Base-by-base conservation (phyloP, 352 stramenopile species). In the Phytophthora pseudosyringae region DNA sequence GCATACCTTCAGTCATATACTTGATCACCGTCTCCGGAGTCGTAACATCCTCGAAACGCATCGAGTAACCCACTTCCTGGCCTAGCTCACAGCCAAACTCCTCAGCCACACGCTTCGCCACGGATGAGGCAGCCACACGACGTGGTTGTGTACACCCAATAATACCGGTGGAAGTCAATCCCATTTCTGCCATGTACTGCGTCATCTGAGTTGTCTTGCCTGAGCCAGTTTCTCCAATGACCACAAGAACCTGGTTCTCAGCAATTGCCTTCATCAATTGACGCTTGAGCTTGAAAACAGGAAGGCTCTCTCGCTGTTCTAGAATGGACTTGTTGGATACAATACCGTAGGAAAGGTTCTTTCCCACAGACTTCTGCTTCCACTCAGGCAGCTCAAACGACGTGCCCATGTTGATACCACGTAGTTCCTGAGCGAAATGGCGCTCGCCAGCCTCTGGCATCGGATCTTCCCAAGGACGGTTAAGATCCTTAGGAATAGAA, bases 1-100 rank as follows among this genome's bases (percentile, higher is more conserved):
- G 76, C 97, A 99, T 99, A 79, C 98, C 98, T 81, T 99, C 98
- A 2, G 97, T 99, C 97, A 99, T 99, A 78, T 99, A 99, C 83
- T 99, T 99, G 70, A 99, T 99, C 49, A 98, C 90, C 1, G 97
- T 99, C 54, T 98, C 83, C 2, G 80, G 72, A n/a, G 73, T 88
- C 5, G 88, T 94, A 16, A 89, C 88, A 60, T 95, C 88, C 44
- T 96, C 84, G 38, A 97, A 94, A 63, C 84, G 92, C 55, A 98
- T 99, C 16, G 85, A 83, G 57, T 94, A 95, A 16, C 98, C 98
- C 10, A 98, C 93, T 72, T 98, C 90, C 50, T 98, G 86, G 6
- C 96, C 96, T 13, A 99, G 63, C 16, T 90, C 78, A 63, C 91
- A 98, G 6, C 95, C 96, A 76, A 99, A 95, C 75, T 99, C 98